phyloP scores from a whole-genome alignment of 106 monocot genomes.

The Platanthera zijinensis region DNA sequence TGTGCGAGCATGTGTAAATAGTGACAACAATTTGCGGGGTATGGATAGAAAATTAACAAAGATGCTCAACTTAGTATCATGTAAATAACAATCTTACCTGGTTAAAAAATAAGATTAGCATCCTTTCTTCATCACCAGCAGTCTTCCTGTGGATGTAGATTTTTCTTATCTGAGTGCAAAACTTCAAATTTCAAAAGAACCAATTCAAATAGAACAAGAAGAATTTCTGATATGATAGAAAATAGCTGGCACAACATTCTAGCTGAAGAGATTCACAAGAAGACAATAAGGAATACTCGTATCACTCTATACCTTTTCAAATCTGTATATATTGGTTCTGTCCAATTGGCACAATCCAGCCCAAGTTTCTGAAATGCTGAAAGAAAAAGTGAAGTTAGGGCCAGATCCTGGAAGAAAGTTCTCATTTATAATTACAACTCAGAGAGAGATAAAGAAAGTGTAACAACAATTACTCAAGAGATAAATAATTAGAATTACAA shows the following conservation, averaged over 20 bases:
- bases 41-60: not conserved
- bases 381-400: constrained; percentile 5
- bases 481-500: not conserved
- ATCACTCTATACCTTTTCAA: constrained; percentile 29
- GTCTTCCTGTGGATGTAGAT: constrained; percentile 39
- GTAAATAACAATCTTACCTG: constrained; percentile 22
- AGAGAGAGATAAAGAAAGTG: not conserved
- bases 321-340: constrained; percentile 62
- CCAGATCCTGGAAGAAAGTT: constrained; percentile 1
- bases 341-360: constrained; percentile 80
- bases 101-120: constrained; percentile 68
- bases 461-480: not conserved
- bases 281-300: not conserved
- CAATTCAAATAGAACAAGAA: constrained; percentile 7
- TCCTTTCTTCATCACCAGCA: constrained; percentile 58
- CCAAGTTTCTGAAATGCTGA: constrained; percentile 72
- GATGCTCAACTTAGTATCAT: not conserved
- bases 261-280: not conserved
- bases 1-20: too few species aligned
- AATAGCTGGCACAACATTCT: not conserved
- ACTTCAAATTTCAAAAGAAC: constrained; percentile 3
- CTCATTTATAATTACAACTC: not conserved
- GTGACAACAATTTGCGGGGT: too few species aligned
- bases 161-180: constrained; percentile 4
- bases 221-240: constrained; percentile 10